These are phyloP conservation scores for Brassica nigra DNA, from an alignment of 345 rosid genomes.

Conservation along the genomic window DNA sequence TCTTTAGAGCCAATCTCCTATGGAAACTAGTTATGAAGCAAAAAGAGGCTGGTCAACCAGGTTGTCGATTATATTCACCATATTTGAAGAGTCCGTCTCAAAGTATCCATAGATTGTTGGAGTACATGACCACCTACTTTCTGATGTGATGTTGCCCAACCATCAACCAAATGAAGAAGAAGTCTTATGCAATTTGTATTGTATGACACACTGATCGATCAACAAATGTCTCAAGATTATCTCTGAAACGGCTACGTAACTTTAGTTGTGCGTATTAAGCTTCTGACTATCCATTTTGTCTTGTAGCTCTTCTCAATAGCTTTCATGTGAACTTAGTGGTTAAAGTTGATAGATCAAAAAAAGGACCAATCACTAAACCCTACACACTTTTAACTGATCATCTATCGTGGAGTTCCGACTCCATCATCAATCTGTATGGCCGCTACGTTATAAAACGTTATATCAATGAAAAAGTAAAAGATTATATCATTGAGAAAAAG, in stretches of 20 bases:
- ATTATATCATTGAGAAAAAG: neutral
- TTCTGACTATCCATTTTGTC: conserved; percentile 35
- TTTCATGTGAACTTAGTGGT: conserved; percentile 4
- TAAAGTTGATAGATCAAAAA: neutral
- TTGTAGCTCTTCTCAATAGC: conserved; percentile 43
- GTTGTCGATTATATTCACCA: neutral
- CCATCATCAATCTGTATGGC: neutral
- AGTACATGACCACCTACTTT: neutral
- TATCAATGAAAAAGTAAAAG: neutral
- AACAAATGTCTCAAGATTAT: neutral
- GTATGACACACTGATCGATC: neutral
- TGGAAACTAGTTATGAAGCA: neutral
- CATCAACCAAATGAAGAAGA: neutral
- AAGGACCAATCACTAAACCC: neutral
- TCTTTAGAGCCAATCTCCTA: too few relatives aligned
- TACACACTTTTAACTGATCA: neutral
- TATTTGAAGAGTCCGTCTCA: neutral
- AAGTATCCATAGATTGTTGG: neutral
- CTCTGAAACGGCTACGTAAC: conserved; percentile 37
- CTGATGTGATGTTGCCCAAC: conserved; percentile 10
- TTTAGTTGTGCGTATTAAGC: conserved; percentile 43
- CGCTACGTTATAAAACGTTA: conserved; percentile 1
- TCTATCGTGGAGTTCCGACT: neutral
- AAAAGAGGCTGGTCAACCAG: too few relatives aligned
- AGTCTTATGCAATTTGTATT: neutral